phyloP scores from a whole-genome alignment of 208 protist species.

The Wallacemonas sp. region DNA sequence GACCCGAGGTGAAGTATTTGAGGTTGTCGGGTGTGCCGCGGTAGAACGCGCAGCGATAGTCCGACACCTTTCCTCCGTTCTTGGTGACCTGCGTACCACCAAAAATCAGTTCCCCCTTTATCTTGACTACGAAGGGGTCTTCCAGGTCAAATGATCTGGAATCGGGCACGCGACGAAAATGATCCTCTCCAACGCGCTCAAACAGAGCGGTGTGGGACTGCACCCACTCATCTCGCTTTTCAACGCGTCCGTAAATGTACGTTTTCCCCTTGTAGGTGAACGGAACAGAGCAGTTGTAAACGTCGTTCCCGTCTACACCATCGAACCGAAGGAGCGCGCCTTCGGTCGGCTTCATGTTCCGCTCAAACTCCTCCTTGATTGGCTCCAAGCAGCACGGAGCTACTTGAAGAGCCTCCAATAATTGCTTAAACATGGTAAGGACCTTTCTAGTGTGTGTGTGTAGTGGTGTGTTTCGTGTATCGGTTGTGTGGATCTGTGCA shows the following conservation, averaged over 20 bases:
- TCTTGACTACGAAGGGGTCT: slow-evolving; percentile 31
- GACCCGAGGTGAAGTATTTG: slow-evolving; percentile 28
- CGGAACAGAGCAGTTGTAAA: slow-evolving; percentile 30
- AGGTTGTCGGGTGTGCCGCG: slow-evolving; percentile 20
- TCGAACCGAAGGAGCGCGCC: slow-evolving; percentile 32
- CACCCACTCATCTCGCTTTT: slow-evolving; percentile 26
- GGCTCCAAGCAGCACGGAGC: slow-evolving; percentile 41
- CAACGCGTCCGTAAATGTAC: slow-evolving; percentile 26
- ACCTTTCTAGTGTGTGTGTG: too few relatives aligned
- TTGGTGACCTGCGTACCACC: slow-evolving; percentile 30
- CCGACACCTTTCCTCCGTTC: slow-evolving; percentile 20
- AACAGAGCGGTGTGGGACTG: slow-evolving; percentile 22
- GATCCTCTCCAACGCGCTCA: slow-evolving; percentile 19
- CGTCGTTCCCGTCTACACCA: slow-evolving; percentile 27
- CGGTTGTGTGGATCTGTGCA: too few relatives aligned
- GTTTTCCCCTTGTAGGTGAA: slow-evolving; percentile 28
- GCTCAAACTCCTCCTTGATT: slow-evolving; percentile 51
- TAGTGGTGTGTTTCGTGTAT: too few relatives aligned
- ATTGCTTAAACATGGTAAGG: slow-evolving; percentile 28
- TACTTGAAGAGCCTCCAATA: slow-evolving; percentile 9
- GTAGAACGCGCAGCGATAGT: slow-evolving; percentile 29
- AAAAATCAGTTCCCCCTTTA: slow-evolving; percentile 29
- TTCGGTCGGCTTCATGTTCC: slow-evolving; percentile 39
- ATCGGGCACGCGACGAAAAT: slow-evolving; percentile 12
- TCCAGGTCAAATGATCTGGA: slow-evolving; percentile 19